phyloP scores from a whole-genome alignment of 345 rosid species.

The Geranium brycei region DNA sequence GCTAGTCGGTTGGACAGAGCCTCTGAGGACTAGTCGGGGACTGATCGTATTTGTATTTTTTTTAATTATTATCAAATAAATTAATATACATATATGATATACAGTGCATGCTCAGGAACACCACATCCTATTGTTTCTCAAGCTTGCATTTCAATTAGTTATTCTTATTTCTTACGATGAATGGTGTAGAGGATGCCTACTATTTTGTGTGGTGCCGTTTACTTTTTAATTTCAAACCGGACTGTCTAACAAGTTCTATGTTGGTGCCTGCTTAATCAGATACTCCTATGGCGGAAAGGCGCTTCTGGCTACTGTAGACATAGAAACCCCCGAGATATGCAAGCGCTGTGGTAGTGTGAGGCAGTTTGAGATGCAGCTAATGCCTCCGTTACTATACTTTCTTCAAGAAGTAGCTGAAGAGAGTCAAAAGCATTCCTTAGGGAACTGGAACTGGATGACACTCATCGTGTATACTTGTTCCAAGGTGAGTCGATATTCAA shows the following conservation, averaged over 20 bases:
- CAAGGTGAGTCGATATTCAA: slow-evolving; percentile 28
- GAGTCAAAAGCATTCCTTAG: slow-evolving; percentile 29
- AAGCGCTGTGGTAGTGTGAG: slow-evolving; percentile 41
- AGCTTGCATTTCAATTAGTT: too few species aligned
- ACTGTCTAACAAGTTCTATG: neutral
- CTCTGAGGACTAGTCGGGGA: too few species aligned
- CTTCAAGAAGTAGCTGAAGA: slow-evolving; percentile 53
- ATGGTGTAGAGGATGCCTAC: too few species aligned
- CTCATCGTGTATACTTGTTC: slow-evolving; percentile 65
- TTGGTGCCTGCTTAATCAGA: slow-evolving; percentile 24
- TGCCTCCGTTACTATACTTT: slow-evolving; percentile 72
- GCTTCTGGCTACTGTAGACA: slow-evolving; percentile 36
- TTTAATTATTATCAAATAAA: too few species aligned
- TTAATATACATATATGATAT: too few species aligned
- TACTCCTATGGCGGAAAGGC: slow-evolving; percentile 62
- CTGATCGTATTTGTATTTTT: too few species aligned
- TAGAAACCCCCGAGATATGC: slow-evolving; percentile 41
- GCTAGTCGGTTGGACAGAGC: too few species aligned
- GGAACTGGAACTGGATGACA: slow-evolving; percentile 88
- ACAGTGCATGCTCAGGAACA: too few species aligned
- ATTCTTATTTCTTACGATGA: too few species aligned
- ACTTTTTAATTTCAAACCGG: neutral
- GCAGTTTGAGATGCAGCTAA: slow-evolving; percentile 80
- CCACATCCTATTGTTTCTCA: too few species aligned
- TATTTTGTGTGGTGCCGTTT: neutral